phyloP scores from a whole-genome alignment of 2,329 filamentous ascomycete species.

The Shiraia sp. region DNA sequence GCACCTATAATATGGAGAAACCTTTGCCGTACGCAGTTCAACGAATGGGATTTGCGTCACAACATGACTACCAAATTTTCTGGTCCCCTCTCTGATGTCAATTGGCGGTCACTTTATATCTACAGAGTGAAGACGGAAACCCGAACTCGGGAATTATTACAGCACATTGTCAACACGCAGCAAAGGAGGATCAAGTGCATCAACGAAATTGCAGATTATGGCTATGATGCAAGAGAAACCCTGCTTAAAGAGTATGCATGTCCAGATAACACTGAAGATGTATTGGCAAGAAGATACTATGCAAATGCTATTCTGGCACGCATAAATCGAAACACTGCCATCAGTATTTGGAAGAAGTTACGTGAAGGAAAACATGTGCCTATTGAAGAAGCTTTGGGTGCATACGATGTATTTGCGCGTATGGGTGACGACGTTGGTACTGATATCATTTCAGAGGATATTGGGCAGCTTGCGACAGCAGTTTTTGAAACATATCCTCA shows the following conservation, averaged over 20 bases:
- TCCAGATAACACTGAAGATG: constrained; percentile 67
- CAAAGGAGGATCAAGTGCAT: constrained; percentile 70
- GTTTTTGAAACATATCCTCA: constrained; percentile 60
- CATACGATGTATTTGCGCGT: constrained; percentile 88
- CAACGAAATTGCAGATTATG: constrained; percentile 70
- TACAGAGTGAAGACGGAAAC: constrained; percentile 40
- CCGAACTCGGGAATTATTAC: constrained; percentile 51
- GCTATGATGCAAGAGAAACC: constrained; percentile 88
- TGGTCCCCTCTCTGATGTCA: constrained; percentile 58
- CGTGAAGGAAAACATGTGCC: constrained; percentile 56
- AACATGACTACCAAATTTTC: constrained; percentile 38
- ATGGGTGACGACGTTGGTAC: constrained; percentile 74
- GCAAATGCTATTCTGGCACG: constrained; percentile 74
- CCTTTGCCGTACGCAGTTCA: constrained; percentile 71
- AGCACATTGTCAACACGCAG: constrained; percentile 72
- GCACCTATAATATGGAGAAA: constrained; percentile 79
- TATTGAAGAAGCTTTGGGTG: constrained; percentile 75
- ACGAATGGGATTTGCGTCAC: constrained; percentile 68
- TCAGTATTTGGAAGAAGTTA: constrained; percentile 74
- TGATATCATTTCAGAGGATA: constrained; percentile 61
- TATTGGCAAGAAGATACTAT: constrained; percentile 78
- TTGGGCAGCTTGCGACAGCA: constrained; percentile 65
- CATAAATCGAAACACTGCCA: constrained; percentile 78
- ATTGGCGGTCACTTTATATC: constrained; percentile 68
- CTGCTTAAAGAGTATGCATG: constrained; percentile 68